phyloP scores from a whole-genome alignment of 805 yeast genomes.

The Wickerhamiella alocasiicola region DNA sequence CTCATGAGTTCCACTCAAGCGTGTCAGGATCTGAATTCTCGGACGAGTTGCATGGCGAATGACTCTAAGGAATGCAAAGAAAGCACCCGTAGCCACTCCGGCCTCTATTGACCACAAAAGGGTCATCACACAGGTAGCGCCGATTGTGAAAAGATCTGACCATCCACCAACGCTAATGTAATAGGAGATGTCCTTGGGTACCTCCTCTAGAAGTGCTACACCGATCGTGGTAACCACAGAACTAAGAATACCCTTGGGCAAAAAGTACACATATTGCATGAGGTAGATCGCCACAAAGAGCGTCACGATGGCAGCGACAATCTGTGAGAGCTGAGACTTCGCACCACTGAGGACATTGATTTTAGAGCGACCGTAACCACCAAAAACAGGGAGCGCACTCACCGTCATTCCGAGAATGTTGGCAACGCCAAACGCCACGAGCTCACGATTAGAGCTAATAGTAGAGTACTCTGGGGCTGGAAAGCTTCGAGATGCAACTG shows the following conservation, averaged over 20 bases:
- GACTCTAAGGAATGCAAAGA: slow-evolving; percentile 66
- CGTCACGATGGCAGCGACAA: slow-evolving; percentile 66
- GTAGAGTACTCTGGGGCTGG: slow-evolving; percentile 51
- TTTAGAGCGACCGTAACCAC: slow-evolving; percentile 90
- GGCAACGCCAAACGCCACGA: slow-evolving; percentile 75
- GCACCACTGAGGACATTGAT: slow-evolving; percentile 84
- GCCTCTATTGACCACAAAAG: slow-evolving; percentile 69
- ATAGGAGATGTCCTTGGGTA: slow-evolving; percentile 64
- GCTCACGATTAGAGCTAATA: slow-evolving; percentile 77
- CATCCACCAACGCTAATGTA: slow-evolving; percentile 65
- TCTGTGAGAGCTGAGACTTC: slow-evolving; percentile 71
- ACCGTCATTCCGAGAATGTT: slow-evolving; percentile 48
- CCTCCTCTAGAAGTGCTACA: slow-evolving; percentile 62
- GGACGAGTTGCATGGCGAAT: slow-evolving; percentile 70
- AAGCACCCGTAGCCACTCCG: slow-evolving; percentile 81
- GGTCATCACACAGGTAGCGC: slow-evolving; percentile 51
- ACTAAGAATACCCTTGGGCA: slow-evolving; percentile 70
- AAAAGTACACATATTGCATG: slow-evolving; percentile 49
- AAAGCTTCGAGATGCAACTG: slow-evolving; percentile 81
- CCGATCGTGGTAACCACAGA: slow-evolving; percentile 75
- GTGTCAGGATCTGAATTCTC: slow-evolving; percentile 69
- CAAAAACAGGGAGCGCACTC: slow-evolving; percentile 75
- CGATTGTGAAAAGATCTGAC: slow-evolving; percentile 59
- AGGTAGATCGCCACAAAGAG: slow-evolving; percentile 49
- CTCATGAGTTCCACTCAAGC: slow-evolving; percentile 46